Percentiles rank a stretch among this genome's conserved stretches.
phyloP scores from a whole-genome alignment of 1,284 basidiomycete genomes.

The Laetiporus sulphureus region DNA sequence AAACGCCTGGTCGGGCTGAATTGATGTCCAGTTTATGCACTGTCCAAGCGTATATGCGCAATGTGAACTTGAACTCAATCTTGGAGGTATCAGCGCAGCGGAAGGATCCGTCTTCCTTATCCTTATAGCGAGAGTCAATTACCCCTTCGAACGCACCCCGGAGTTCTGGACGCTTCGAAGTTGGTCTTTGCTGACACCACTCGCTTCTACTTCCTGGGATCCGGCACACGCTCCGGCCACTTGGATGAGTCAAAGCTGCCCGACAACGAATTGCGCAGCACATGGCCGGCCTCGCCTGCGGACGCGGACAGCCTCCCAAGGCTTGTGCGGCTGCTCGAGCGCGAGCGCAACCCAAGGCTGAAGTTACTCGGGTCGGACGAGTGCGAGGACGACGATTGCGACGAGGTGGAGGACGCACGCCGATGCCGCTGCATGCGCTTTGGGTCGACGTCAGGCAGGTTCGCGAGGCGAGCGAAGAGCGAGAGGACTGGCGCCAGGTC shows the following conservation, averaged over 20 bases:
- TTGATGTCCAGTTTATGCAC: too few relatives aligned
- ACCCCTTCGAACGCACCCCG: too few relatives aligned
- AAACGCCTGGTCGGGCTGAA: too few relatives aligned
- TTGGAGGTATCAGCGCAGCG: too few relatives aligned
- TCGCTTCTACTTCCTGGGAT: not conserved
- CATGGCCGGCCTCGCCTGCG: not conserved
- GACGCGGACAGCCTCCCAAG: conserved; percentile 20
- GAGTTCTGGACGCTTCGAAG: too few relatives aligned
- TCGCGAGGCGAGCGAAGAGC: conserved; percentile 64
- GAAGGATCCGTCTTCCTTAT: too few relatives aligned
- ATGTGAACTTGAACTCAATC: too few relatives aligned
- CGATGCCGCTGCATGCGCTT: conserved; percentile 67
- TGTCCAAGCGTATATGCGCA: too few relatives aligned
- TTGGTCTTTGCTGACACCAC: too few relatives aligned
- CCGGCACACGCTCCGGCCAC: conserved; percentile 14
- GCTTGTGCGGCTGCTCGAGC: conserved; percentile 52
- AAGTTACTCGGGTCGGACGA: conserved; percentile 10
- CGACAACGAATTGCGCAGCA: conserved; percentile 8
- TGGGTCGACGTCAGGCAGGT: conserved; percentile 65
- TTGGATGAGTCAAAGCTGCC: conserved; percentile 10
- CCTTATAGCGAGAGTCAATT: too few relatives aligned
- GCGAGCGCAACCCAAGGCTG: conserved; percentile 28
- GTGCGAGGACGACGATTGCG: conserved; percentile 21
- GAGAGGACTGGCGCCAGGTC: conserved; percentile 48
- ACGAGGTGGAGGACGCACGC: conserved; percentile 62